Evolutionary conservation across 2,329 filamentous ascomycete genomes (phyloP).

Genomic region (Metarhizium guizhouense): DNA sequence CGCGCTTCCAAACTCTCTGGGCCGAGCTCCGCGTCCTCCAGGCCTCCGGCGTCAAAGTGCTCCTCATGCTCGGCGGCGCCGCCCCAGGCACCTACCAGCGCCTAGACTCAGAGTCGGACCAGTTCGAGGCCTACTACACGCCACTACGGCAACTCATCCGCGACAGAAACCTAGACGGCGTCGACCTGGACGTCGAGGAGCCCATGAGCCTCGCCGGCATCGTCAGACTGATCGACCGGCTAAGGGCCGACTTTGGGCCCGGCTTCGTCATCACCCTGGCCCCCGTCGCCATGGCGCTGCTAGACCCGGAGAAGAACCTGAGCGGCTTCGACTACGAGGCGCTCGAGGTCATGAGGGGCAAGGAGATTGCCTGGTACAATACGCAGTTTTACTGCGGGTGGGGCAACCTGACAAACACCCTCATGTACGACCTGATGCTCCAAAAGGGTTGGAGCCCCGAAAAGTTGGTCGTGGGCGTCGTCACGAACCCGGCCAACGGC

Average conservation of each 20-base stretch:
- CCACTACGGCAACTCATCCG: slow-evolving; percentile 60
- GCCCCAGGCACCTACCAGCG: slow-evolving; percentile 61
- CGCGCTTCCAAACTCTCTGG: slow-evolving; percentile 67
- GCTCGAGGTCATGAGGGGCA: slow-evolving; percentile 58
- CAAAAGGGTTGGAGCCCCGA: slow-evolving; percentile 60
- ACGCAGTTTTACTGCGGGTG: slow-evolving; percentile 90
- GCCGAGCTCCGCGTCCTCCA: slow-evolving; percentile 66
- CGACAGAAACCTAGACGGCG: slow-evolving; percentile 52
- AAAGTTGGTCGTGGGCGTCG: slow-evolving; percentile 69
- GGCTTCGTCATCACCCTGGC: slow-evolving; percentile 72
- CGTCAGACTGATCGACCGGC: slow-evolving; percentile 56
- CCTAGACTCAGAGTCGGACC: slow-evolving; percentile 42
- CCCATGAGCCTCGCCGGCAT: slow-evolving; percentile 57
- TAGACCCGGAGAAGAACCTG: slow-evolving; percentile 48
- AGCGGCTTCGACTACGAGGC: slow-evolving; percentile 75
- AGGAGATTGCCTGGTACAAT: slow-evolving; percentile 76
- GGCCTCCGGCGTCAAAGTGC: slow-evolving; percentile 64
- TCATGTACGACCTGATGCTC: slow-evolving; percentile 42
- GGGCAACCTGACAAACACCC: slow-evolving; percentile 45
- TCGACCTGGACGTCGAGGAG: slow-evolving; percentile 79
- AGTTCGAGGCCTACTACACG: slow-evolving; percentile 66
- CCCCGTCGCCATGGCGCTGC: slow-evolving; percentile 67
- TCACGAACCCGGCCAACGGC: slow-evolving; percentile 72
- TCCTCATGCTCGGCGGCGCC: slow-evolving; percentile 83
- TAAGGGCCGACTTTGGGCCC: slow-evolving; percentile 60